Evolutionary conservation across 768 basidiomycete genomes (phyloP), one percentile per base, ranked within the genome.

Genomic region (Calocybe cyanea): DNA sequence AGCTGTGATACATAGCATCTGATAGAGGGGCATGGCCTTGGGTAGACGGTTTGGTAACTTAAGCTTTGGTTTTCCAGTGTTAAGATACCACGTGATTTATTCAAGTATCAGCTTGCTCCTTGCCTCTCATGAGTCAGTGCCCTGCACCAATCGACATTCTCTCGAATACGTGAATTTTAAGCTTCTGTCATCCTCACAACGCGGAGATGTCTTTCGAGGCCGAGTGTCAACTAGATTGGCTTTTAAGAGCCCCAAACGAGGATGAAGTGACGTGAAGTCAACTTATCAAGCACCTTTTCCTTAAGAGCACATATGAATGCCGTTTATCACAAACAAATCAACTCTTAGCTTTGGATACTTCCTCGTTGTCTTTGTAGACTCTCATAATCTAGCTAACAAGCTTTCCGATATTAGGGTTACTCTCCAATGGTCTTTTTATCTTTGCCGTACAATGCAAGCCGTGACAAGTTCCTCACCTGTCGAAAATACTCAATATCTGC

Each of bases 1-100:
- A 3, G 79, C 76, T 0, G 90, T 74, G 48, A 93, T 88, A 60
- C 90, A 92, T 40, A 92, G 57, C 74, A 94, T 80, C 58, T 91
- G 82, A 68, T 94, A 94, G 59, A 92, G 77, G 4, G 90, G 90
- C 91, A 94, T 94, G 58, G 59, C 61, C 33, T 38, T 14, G 18
- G 25, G 25, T 28, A 6, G 11, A 28, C 11, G 25, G 25, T 28
- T 28, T 5, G 2, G 5, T 18, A n/a, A 28, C 25, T n/a, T n/a
- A 28, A 28, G 25, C 11, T 28, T 28, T 11, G 25, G 11, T 28
- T n/a, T n/a, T n/a, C n/a, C n/a, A n/a, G n/a, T n/a, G n/a, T n/a
- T n/a, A n/a, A n/a, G n/a, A n/a, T n/a, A n/a, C 25, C 25, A 28
- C 25, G 25, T 28, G 25, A 28, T 11, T 28, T 28, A 6, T 5